Percentiles rank a stretch among this genome's conserved stretches.
Evolutionary conservation across 1,139 yeast genomes (phyloP).

Genomic region (Trichomonascaceae sp.): DNA sequence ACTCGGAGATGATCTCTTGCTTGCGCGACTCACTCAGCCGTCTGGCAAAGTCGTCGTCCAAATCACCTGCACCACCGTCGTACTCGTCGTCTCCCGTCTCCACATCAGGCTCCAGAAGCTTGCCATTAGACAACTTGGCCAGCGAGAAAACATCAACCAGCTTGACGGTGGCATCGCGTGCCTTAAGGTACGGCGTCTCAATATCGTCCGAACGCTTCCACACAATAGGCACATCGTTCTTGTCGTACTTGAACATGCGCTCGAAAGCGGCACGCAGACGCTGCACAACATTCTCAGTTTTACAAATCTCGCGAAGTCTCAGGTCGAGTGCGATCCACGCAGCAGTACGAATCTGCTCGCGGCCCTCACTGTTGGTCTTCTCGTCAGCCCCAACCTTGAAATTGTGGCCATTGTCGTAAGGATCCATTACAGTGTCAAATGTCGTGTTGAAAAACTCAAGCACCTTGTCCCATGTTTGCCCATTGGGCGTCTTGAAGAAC

Average conservation of each 20-base stretch:
- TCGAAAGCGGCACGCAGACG: slow-evolving; percentile 48
- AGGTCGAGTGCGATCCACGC: slow-evolving; percentile 58
- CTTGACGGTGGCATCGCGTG: slow-evolving; percentile 44
- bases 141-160: slow-evolving; percentile 47
- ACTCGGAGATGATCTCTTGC: slow-evolving; percentile 42
- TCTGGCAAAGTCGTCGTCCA: slow-evolving; percentile 31
- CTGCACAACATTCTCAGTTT: slow-evolving; percentile 23
- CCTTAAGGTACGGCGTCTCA: slow-evolving; percentile 46
- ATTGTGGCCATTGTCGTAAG: slow-evolving; percentile 31
- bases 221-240: slow-evolving; percentile 65
- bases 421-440: slow-evolving; percentile 23
- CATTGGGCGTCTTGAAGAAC: slow-evolving; percentile 30
- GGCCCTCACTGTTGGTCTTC: slow-evolving; percentile 32
- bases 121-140: slow-evolving; percentile 42
- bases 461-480: slow-evolving; percentile 50
- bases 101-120: slow-evolving; percentile 45
- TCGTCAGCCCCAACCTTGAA: slow-evolving; percentile 49
- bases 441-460: slow-evolving; percentile 35
- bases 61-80: slow-evolving; percentile 26
- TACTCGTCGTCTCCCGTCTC: slow-evolving; percentile 24
- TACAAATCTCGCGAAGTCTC: slow-evolving; percentile 39
- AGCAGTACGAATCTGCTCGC: slow-evolving; percentile 33
- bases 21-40: slow-evolving; percentile 49
- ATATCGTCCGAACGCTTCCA: slow-evolving; percentile 70
- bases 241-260: slow-evolving; percentile 70